These are phyloP conservation scores for Globisporangium viniferum DNA, from an alignment of 352 stramenopile species.

Conservation along the genomic window DNA sequence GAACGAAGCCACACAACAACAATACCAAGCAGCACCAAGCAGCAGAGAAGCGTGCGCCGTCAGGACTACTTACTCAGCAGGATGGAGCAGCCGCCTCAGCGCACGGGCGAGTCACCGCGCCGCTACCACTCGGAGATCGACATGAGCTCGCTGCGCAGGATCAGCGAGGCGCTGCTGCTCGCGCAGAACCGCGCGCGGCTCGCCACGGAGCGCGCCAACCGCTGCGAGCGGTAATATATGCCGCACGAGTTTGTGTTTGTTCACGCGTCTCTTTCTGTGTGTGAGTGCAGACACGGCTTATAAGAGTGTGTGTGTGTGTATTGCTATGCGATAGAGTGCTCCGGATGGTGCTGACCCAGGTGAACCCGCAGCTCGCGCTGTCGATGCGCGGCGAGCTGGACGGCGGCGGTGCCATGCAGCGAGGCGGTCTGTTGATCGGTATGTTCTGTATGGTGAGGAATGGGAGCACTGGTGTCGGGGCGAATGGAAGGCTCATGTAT, in stretches of 20 bases:
- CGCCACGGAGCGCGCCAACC: conserved; percentile 59
- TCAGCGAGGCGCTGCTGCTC: conserved; percentile 66
- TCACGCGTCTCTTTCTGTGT: conserved; percentile 2
- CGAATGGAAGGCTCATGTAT: not conserved
- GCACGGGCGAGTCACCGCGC: conserved; percentile 19
- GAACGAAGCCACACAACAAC: not conserved
- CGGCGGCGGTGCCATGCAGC: not conserved
- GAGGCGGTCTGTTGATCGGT: conserved; percentile 7
- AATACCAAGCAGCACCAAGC: not conserved
- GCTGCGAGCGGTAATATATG: conserved; percentile 45
- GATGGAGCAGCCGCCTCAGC: conserved; percentile 1
- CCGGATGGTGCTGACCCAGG: conserved; percentile 18
- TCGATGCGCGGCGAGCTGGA: conserved; percentile 18
- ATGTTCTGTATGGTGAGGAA: not conserved
- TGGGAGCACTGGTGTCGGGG: not conserved
- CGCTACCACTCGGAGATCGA: conserved; percentile 49
- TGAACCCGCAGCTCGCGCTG: conserved; percentile 16
- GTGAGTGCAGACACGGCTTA: not conserved
- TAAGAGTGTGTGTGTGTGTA: conserved; percentile 7
- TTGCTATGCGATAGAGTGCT: conserved; percentile 11
- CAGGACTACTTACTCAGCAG: not conserved
- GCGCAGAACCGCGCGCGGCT: conserved; percentile 63
- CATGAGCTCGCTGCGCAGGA: conserved; percentile 55
- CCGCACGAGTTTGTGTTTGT: conserved; percentile 10
- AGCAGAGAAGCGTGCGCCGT: not conserved